A percentile compares a stretch with the other conserved stretches of the same genome.
These are phyloP conservation scores for Umbelopsis isabellina DNA, from an alignment of 192 early-diverging fungal species.

Conservation along the genomic window DNA sequence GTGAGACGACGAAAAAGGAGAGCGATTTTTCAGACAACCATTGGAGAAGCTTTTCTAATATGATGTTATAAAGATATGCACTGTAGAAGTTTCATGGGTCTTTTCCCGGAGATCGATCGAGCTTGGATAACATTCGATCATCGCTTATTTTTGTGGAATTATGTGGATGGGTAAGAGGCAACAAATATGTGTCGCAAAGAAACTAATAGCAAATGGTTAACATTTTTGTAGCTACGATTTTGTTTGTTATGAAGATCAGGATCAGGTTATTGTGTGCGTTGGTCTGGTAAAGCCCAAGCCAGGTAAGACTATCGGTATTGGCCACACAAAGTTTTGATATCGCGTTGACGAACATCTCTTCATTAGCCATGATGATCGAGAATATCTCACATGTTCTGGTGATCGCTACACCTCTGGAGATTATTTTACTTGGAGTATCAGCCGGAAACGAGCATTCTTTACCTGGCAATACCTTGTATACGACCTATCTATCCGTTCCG, in stretches of 20 bases:
- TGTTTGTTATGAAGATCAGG: slow-evolving; percentile 78
- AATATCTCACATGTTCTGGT: slow-evolving; percentile 84
- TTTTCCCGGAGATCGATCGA: slow-evolving; percentile 88
- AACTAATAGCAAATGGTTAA: neutral
- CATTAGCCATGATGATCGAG: slow-evolving; percentile 70
- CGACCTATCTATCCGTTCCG: slow-evolving; percentile 77
- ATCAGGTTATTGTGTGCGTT: slow-evolving; percentile 86
- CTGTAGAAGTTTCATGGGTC: slow-evolving; percentile 74
- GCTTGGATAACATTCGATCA: slow-evolving; percentile 94
- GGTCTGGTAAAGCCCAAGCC: slow-evolving; percentile 75
- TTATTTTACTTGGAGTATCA: slow-evolving; percentile 80
- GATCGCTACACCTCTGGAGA: slow-evolving; percentile 84
- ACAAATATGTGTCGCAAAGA: neutral
- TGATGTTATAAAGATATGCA: slow-evolving; percentile 3
- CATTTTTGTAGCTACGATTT: slow-evolving; percentile 23
- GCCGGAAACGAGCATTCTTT: slow-evolving; percentile 30
- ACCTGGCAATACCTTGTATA: slow-evolving; percentile 69
- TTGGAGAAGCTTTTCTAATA: neutral
- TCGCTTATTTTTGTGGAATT: slow-evolving; percentile 91
- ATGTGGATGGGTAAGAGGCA: slow-evolving; percentile 65
- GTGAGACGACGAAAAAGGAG: neutral
- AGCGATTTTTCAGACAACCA: neutral
- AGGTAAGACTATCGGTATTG: slow-evolving; percentile 42
- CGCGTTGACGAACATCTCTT: neutral
- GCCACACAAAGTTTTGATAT: neutral